Base-by-base conservation (phyloP, 192 early-diverging fungal genomes). In the Phycomyces nitens region DNA sequence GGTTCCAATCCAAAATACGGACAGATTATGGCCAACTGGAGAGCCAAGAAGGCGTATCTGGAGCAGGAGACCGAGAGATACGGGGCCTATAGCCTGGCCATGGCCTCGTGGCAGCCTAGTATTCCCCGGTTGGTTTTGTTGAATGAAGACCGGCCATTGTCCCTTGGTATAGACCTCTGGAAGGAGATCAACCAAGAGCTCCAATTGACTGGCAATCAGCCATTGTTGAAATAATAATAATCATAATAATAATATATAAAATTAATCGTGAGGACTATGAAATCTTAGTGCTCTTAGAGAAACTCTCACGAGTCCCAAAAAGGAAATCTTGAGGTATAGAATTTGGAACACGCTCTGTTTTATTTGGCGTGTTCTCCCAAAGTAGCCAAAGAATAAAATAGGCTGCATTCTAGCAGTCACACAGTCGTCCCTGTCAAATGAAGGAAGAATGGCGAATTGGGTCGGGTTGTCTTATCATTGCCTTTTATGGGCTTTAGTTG, bases 371-470 rank as follows among this genome's bases (percentile, higher is more conserved):
- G 29, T 34, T 34, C 7, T 34, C 29, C 29, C 7, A n/a, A n/a
- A n/a, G n/a, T 34, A 34, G 3, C 29, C 29, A 34, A 34, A 34
- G 7, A 34, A 34, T 5, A 34, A 34, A 34, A 5, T 34, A 34
- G 29, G 29, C 7, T 34, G 29, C 7, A 34, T 34, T 34, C 7
- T 34, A 7, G 29, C 44, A 5, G 41, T 63, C 50, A 54, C 52
- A 54, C 53, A 27, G 12, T 27, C 21, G 23, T 50, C 50, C 43
- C 62, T 63, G 62, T 63, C 62, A 63, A 63, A 63, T 40, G 27
- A 50, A 23, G 8, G 49, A 12, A 10, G 16, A 22, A 39, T 47
- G 44, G 23, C 62, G 51, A 63, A 54, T 63, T 23, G 15, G 41
- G 53, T 26, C 14, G 0, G 8, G 27, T 23, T 27, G 9, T 54